Evolutionary conservation across 2,329 filamentous ascomycete genomes (phyloP).

Genomic region (Emmonsiellopsis sp.): DNA sequence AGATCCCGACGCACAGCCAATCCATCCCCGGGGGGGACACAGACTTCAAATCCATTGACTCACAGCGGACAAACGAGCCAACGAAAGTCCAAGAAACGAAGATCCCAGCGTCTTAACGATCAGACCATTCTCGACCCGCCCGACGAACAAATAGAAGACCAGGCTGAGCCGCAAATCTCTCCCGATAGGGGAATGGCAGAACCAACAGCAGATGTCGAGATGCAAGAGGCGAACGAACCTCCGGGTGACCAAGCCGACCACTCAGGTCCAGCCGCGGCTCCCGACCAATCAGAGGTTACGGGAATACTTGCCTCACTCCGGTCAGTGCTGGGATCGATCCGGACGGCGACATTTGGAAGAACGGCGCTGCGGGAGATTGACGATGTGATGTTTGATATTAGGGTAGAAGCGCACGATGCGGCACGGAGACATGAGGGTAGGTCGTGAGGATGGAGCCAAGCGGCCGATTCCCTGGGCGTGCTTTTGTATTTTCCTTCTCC

Average conservation of each 20-base stretch:
- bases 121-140: slow-evolving; percentile 8
- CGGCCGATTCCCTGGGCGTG: neutral
- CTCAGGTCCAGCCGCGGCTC: neutral
- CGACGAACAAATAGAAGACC: neutral
- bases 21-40: slow-evolving; percentile 13
- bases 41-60: neutral
- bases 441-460: neutral
- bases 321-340: slow-evolving; percentile 52
- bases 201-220: neutral
- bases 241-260: neutral
- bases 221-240: neutral
- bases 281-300: slow-evolving; percentile 21
- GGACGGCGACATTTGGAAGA: slow-evolving; percentile 50
- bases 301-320: slow-evolving; percentile 47
- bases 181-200: neutral
- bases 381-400: slow-evolving; percentile 70
- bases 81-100: slow-evolving; percentile 20
- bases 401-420: slow-evolving; percentile 63
- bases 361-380: slow-evolving; percentile 63
- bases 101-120: slow-evolving; percentile 22
- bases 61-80: slow-evolving; percentile 2
- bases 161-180: neutral
- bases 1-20: neutral
- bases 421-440: slow-evolving; percentile 41
- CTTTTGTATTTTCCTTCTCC: neutral